Evolutionary conservation across 2,329 filamentous ascomycete genomes (phyloP).

Genomic region (Didymella lethalis): DNA sequence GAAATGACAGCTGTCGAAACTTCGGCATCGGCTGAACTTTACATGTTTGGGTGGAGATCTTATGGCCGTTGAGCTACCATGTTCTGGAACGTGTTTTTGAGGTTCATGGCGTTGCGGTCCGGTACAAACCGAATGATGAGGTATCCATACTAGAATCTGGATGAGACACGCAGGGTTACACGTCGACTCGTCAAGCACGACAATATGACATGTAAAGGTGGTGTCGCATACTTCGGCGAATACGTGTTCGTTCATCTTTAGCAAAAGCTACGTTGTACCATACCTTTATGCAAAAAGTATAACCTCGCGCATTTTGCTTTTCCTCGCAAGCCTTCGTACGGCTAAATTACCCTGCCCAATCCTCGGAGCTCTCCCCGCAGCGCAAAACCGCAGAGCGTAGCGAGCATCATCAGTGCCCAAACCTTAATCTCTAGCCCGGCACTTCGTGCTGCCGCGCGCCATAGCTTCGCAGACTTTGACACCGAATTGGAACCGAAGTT

Average conservation of each 20-base stretch:
- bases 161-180: not conserved
- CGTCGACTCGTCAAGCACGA: not conserved
- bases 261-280: not conserved
- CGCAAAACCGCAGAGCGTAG: constrained; percentile 2
- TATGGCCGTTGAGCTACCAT: constrained; percentile 19
- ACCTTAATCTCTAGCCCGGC: constrained; percentile 10
- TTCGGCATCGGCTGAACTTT: constrained; percentile 16
- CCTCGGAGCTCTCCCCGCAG: constrained; percentile 10
- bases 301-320: constrained; percentile 9
- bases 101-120: not conserved
- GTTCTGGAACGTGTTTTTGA: constrained; percentile 21
- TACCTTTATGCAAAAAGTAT: constrained; percentile 6
- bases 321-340: not conserved
- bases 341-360: not conserved
- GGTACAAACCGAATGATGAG: constrained; percentile 3
- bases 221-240: not conserved
- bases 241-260: not conserved
- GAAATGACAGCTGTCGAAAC: constrained; percentile 8
- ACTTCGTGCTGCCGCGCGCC: constrained; percentile 10
- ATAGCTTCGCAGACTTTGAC: constrained; percentile 10
- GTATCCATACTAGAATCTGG: not conserved
- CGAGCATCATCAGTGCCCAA: constrained; percentile 5
- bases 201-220: not conserved
- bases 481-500: not conserved
- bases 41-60: constrained; percentile 8